Evolutionary conservation across 225 moss, liverwort and hornwort species (phyloP).

Genomic region (Sphagnum tenellum): DNA sequence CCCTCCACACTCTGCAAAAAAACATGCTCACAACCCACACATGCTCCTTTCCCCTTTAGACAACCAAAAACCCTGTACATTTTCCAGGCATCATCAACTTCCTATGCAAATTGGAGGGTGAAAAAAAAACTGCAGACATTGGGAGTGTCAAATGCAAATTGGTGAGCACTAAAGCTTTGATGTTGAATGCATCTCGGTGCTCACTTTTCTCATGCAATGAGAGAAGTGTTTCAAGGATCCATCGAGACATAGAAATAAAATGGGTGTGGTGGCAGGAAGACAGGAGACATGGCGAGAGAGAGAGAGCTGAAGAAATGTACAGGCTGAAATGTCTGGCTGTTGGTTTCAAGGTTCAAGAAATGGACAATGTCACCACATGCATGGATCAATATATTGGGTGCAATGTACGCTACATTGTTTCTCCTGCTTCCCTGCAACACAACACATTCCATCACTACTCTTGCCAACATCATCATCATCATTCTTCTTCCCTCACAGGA

Average conservation of each 20-base stretch:
- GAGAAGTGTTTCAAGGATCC: too few species aligned
- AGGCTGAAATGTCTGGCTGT: slow-evolving; percentile 51
- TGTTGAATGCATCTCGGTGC: not conserved
- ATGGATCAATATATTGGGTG: slow-evolving; percentile 52
- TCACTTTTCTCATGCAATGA: not conserved
- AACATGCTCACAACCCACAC: too few species aligned
- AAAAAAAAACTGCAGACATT: not conserved
- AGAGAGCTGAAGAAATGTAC: slow-evolving; percentile 15
- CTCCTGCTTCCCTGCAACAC: slow-evolving; percentile 70
- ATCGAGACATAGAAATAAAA: not conserved
- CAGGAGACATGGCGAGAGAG: not conserved
- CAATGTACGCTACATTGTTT: slow-evolving; percentile 70
- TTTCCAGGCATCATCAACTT: not conserved
- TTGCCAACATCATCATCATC: not conserved
- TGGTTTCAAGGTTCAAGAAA: slow-evolving; percentile 69
- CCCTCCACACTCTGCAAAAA: slow-evolving; percentile 68
- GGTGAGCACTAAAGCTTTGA: not conserved
- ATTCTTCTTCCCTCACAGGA: too few species aligned
- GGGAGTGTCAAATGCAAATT: not conserved
- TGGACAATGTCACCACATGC: slow-evolving; percentile 82
- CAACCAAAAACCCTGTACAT: not conserved
- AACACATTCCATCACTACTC: not conserved
- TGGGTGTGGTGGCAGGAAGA: not conserved
- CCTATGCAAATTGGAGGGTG: not conserved
- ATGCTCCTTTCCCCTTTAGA: not conserved